Base-by-base conservation (phyloP, 306 rosid genomes). In the Ormosia semicastrata region DNA sequence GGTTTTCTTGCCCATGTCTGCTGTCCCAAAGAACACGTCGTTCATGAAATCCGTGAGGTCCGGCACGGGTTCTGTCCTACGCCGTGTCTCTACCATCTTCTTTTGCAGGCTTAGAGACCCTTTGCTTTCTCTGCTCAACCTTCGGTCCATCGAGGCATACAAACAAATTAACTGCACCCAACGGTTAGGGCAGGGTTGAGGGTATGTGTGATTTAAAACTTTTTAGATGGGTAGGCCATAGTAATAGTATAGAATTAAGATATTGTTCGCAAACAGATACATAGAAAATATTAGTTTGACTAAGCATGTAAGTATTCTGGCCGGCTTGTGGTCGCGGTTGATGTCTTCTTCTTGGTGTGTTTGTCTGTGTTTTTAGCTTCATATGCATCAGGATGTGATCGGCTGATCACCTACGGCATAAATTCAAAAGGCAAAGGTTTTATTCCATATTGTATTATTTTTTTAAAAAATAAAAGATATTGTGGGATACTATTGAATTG, bases 11-110 rank as follows among this genome's bases (percentile, higher is more conserved):
- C 81, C 74, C 14, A 40, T 3, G 7, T 74, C 83, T 0, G 39
- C 76, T 3, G 86, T 39, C 24, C 97, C 94, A 0, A 89, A 94
- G 44, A 92, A 92, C 97, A 85, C 85, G 86, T 94, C 97, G 84
- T 91, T 92, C 91, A 94, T 92, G 87, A 91, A 92, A 66, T 94
- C 97, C 0, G 93, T 91, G 18, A 92, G 85, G 88, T 92, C 97
- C 17, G 93, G 91, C 0, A 63, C 89, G 4, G 82, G 79, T 12
- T 79, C 83, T 39, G 84, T 73, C 46, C 17, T 73, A 0, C 77
- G 85, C 46, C 77, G 73, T 24, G 73, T 43, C 74, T 71, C 84
- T 47, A 80, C 81, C 32, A 87, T 9, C 72, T 80, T 87, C 65
- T 76, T 87, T 58, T 87, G 87, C 17, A 85, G 85, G 71, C 74